Evolutionary conservation across 2,329 filamentous ascomycete species (phyloP).

Genomic region (Mollisia scopiformis): DNA sequence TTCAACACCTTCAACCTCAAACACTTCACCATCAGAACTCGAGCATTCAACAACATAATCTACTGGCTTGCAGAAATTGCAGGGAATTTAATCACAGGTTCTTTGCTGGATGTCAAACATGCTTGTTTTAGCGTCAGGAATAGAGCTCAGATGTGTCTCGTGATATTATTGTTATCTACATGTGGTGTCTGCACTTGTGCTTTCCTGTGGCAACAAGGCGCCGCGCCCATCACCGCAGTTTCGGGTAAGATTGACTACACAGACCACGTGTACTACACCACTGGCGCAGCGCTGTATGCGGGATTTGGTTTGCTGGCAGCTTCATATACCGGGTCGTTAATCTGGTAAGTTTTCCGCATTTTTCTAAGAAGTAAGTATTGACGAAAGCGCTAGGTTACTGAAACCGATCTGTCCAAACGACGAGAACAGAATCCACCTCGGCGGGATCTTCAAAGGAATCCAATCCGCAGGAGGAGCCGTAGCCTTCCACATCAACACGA

Average conservation of each 20-base stretch:
- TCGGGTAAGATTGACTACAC: not conserved
- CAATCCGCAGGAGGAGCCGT: constrained; percentile 83
- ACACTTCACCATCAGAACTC: constrained; percentile 73
- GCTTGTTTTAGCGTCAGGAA: constrained; percentile 64
- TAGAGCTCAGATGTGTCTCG: constrained; percentile 65
- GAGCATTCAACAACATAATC: constrained; percentile 72
- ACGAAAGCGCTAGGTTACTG: not conserved
- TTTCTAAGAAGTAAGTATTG: not conserved
- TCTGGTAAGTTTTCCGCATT: not conserved
- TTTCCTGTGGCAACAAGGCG: constrained; percentile 68
- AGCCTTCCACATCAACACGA: constrained; percentile 68
- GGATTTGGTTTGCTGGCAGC: constrained; percentile 1
- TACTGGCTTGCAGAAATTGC: constrained; percentile 80
- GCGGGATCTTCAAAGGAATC: constrained; percentile 85
- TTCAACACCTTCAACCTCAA: constrained; percentile 72
- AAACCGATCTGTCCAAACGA: not conserved
- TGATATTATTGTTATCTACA: constrained; percentile 65
- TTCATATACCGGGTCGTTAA: constrained; percentile 65
- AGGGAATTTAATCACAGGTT: constrained; percentile 72
- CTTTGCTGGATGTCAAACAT: constrained; percentile 62
- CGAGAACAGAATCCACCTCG: constrained; percentile 64
- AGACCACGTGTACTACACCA: not conserved
- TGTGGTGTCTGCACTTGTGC: constrained; percentile 81
- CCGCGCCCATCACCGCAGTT: constrained; percentile 48
- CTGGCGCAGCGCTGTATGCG: not conserved